Evolutionary conservation across 2,329 filamentous ascomycete genomes (phyloP).

Genomic region (Fusarium goolgardi): DNA sequence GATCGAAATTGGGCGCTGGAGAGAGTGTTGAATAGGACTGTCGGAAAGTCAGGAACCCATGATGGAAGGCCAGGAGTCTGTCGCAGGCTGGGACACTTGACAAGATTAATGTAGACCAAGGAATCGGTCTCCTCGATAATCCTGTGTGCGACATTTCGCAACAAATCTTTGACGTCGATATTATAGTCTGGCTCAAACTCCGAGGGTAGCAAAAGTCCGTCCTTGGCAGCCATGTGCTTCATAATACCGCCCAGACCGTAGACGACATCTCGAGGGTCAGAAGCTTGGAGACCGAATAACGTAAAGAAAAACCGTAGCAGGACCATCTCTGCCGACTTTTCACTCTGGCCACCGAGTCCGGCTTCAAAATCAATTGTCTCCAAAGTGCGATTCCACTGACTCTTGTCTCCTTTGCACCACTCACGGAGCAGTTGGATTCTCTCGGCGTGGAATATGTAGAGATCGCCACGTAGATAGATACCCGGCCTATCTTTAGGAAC

Average conservation of each 20-base stretch:
- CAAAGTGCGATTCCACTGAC: not conserved
- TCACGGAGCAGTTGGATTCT: conserved; percentile 5
- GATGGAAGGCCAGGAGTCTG: not conserved
- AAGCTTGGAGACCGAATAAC: not conserved
- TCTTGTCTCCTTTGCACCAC: conserved; percentile 10
- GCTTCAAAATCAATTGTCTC: not conserved
- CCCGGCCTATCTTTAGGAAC: not conserved
- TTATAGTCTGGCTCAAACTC: conserved; percentile 6
- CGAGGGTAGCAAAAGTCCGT: fast-evolving
- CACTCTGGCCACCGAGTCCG: not conserved
- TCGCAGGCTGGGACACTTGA: not conserved
- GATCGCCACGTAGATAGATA: fast-evolving
- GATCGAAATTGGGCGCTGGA: not conserved
- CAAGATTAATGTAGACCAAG: not conserved
- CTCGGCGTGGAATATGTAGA: not conserved
- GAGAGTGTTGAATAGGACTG: not conserved
- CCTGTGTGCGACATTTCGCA: not conserved
- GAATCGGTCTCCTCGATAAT: conserved; percentile 11
- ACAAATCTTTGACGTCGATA: not conserved
- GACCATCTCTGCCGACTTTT: not conserved
- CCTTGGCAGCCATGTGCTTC: conserved; percentile 1
- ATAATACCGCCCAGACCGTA: conserved; percentile 6
- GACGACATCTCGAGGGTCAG: not conserved
- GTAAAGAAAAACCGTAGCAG: not conserved
- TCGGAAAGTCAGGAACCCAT: not conserved